phyloP scores from a whole-genome alignment of 2,329 filamentous ascomycete genomes.

The Paecilomyces formosus region DNA sequence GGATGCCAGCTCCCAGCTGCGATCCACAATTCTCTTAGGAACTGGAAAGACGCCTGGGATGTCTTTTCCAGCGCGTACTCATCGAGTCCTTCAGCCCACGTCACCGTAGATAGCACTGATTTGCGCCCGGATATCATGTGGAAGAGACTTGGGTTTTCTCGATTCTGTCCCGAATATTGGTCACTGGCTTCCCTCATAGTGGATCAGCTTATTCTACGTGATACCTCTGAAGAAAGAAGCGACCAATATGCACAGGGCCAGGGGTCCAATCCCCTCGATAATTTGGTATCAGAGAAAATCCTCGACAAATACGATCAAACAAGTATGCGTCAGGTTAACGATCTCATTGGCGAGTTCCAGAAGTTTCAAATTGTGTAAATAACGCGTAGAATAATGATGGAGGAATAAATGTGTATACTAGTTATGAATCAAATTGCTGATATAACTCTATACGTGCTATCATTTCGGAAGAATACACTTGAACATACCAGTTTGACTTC shows the following conservation, averaged over 20 bases:
- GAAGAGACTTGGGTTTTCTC: background rate
- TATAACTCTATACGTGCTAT: no score
- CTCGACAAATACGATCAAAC: slow-evolving; percentile 32
- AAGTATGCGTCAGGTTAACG: slow-evolving; percentile 34
- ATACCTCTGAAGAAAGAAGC: background rate
- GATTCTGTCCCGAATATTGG: background rate
- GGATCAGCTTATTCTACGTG: background rate
- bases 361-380: slow-evolving; percentile 17
- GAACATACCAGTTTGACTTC: no score
- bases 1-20: slow-evolving; percentile 16
- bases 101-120: background rate
- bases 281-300: slow-evolving; percentile 16
- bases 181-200: background rate
- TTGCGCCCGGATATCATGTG: background rate
- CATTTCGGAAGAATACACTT: no score
- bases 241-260: background rate
- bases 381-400: background rate
- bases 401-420: no score
- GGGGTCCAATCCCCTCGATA: background rate
- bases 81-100: background rate
- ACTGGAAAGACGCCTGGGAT: background rate
- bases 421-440: no score
- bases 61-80: background rate
- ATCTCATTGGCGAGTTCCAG: slow-evolving; percentile 29
- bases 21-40: slow-evolving; percentile 18